A percentile compares a stretch with the other conserved stretches of the same genome.
Conservation (phyloP, 2,329 filamentous ascomycete species). For the Penicillium sp. region DNA sequence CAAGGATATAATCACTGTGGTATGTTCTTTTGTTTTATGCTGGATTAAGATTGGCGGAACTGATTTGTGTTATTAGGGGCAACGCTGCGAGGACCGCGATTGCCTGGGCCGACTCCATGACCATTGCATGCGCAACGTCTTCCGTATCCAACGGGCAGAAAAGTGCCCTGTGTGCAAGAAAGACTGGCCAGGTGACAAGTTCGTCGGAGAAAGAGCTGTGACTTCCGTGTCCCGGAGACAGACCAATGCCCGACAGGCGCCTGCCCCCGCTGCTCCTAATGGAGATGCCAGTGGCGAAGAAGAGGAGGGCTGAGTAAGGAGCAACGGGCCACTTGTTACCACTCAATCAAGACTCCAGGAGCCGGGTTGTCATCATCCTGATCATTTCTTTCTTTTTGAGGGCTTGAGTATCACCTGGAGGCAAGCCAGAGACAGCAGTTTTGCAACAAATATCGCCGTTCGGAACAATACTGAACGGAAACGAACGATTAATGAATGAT, state of each 20-base stretch:
- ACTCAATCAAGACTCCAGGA: background rate
- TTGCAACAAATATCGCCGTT: background rate
- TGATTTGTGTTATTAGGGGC: constrained; percentile 52
- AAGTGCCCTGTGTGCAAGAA: constrained; percentile 63
- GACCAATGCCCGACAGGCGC: constrained; percentile 1
- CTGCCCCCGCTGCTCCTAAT: background rate
- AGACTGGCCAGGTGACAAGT: constrained; percentile 53
- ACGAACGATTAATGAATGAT: too few species aligned
- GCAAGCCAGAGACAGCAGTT: too few species aligned
- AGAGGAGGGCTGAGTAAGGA: background rate
- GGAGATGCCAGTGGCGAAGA: background rate
- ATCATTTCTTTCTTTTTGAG: too few species aligned
- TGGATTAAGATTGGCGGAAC: background rate
- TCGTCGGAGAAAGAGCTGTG: constrained; percentile 56
- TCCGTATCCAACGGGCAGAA: constrained; percentile 62
- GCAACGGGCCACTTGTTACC: background rate
- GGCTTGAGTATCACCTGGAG: too few species aligned
- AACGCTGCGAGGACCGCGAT: constrained; percentile 69
- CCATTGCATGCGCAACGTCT: constrained; percentile 72
- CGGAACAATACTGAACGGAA: background rate
- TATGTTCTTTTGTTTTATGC: constrained; percentile 31
- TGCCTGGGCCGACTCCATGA: constrained; percentile 75
- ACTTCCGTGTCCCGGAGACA: constrained; percentile 9
- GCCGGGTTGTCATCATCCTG: too few species aligned
- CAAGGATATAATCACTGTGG: constrained; percentile 80